These are phyloP conservation scores for Rhododendron ovatum DNA, from an alignment of 148 eudicot genomes.

Conservation along the genomic window DNA sequence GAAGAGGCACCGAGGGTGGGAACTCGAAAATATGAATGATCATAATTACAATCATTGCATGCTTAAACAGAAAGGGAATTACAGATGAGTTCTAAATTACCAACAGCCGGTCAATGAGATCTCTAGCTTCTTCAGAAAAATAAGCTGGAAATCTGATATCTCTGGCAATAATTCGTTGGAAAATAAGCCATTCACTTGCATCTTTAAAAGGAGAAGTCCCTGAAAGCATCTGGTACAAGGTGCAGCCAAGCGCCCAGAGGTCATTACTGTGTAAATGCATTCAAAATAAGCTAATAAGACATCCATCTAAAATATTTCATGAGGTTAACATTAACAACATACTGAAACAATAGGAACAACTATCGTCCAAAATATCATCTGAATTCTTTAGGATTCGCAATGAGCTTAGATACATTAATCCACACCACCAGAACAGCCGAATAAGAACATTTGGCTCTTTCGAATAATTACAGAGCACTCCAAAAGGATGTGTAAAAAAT, in stretches of 20 bases:
- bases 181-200: constrained; percentile 97
- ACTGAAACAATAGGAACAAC: constrained; percentile 6
- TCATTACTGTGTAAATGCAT: constrained; percentile 62
- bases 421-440: not conserved
- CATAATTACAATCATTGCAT: not conserved
- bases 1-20: not conserved
- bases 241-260: constrained; percentile 99
- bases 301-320: not conserved
- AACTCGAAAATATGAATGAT: not conserved
- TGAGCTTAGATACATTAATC: not conserved
- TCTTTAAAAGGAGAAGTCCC: constrained; percentile 99
- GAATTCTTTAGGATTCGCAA: not conserved
- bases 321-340: not conserved
- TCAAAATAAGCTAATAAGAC: constrained; percentile 5
- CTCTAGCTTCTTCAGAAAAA: constrained; percentile 81
- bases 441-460: not conserved
- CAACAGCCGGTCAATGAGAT: constrained; percentile 81
- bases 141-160: constrained; percentile 82
- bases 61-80: constrained; percentile 7
- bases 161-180: constrained; percentile 89
- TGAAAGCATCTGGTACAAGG: constrained; percentile 96
- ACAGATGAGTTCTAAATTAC: constrained; percentile 32
- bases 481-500: not conserved
- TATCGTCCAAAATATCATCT: constrained; percentile 1
- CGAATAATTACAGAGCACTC: not conserved